Conservation (phyloP, 768 basidiomycete genomes). For the Termitomyces sp. region DNA sequence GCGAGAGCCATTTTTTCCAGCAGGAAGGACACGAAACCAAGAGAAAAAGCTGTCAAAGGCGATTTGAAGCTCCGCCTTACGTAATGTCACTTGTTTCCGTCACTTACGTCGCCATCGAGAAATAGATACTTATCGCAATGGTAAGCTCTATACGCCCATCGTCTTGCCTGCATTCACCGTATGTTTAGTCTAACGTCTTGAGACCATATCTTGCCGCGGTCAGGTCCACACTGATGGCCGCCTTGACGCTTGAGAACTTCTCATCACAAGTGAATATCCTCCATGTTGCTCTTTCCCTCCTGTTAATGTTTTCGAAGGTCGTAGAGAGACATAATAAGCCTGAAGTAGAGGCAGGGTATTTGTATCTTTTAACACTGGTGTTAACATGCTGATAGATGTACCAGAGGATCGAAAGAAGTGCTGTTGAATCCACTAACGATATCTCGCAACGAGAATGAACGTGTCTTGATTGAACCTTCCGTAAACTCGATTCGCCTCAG, state of each 20-base stretch:
- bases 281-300: not conserved
- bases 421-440: slow-evolving; percentile 90
- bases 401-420: slow-evolving; percentile 87
- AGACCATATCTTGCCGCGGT: slow-evolving; percentile 96
- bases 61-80: slow-evolving; percentile 42
- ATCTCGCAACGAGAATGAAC: slow-evolving; percentile 95
- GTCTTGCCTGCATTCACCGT: slow-evolving; percentile 1
- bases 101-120: not conserved
- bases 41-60: slow-evolving; percentile 12
- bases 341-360: slow-evolving; percentile 83
- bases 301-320: slow-evolving; percentile 45
- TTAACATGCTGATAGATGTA: not conserved
- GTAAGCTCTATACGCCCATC: slow-evolving; percentile 29
- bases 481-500: slow-evolving; percentile 96
- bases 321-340: slow-evolving; percentile 98
- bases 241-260: slow-evolving; percentile 96
- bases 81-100: slow-evolving; percentile 2
- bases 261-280: slow-evolving; percentile 72
- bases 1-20: slow-evolving; percentile 45
- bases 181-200: slow-evolving; percentile 80
- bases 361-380: not conserved
- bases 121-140: slow-evolving; percentile 29
- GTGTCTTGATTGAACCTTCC: slow-evolving; percentile 94
- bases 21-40: slow-evolving; percentile 2
- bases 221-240: slow-evolving; percentile 94